A percentile compares a stretch with the other conserved stretches of the same genome.
Evolutionary conservation across 2,329 filamentous ascomycete species (phyloP).

Genomic region (Huntiella savannae): DNA sequence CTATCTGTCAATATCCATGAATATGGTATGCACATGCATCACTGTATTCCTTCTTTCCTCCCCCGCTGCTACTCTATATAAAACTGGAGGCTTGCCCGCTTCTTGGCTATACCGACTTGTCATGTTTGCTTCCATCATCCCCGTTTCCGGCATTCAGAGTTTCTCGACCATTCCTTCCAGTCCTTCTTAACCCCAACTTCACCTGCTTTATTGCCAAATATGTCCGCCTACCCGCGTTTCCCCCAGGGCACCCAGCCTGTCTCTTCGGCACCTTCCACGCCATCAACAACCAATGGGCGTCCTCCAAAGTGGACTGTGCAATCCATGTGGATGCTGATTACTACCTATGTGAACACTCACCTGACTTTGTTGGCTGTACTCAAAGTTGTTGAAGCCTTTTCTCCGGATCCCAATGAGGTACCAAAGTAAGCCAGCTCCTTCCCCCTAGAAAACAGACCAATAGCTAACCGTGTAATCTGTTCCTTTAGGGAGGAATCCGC

Average conservation of each 20-base stretch:
- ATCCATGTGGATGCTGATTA: conserved; percentile 31
- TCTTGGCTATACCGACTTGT: too few species aligned
- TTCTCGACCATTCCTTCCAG: not conserved
- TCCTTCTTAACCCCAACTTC: not conserved
- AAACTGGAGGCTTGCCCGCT: too few species aligned
- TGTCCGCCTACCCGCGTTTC: not conserved
- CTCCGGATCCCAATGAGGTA: conserved; percentile 8
- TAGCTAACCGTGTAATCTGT: not conserved
- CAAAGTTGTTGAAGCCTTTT: conserved; percentile 10
- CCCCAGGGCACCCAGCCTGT: not conserved
- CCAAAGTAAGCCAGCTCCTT: conserved; percentile 8
- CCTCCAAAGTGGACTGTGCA: conserved; percentile 37
- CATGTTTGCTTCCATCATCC: not conserved
- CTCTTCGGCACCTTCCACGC: conserved; percentile 12
- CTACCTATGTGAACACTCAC: conserved; percentile 38
- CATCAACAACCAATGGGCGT: conserved; percentile 24
- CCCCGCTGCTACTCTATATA: too few species aligned
- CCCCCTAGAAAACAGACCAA: not conserved
- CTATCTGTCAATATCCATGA: too few species aligned
- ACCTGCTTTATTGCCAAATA: not conserved
- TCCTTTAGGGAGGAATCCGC: conserved; percentile 32
- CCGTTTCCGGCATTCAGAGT: not conserved
- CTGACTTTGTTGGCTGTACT: conserved; percentile 21
- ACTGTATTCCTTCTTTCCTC: too few species aligned
- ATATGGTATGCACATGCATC: too few species aligned